Conservation (phyloP, 805 yeast genomes). For the Wickerhamiella sorbophila region DNA sequence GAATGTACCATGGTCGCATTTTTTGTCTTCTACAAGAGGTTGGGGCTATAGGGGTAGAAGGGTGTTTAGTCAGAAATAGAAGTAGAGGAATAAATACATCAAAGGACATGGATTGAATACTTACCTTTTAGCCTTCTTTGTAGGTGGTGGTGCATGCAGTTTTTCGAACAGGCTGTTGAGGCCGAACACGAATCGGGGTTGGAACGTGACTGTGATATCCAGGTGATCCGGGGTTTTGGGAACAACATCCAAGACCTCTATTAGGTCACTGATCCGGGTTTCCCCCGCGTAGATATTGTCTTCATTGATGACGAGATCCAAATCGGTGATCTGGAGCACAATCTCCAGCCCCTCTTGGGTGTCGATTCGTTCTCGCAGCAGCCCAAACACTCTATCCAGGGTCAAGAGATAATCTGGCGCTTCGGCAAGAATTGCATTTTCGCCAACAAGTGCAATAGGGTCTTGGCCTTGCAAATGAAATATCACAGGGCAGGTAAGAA, state of each 20-base stretch:
- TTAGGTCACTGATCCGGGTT: slow-evolving; percentile 16
- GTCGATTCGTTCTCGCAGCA: background rate
- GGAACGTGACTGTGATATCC: slow-evolving; percentile 6
- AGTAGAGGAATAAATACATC: background rate
- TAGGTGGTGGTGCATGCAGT: slow-evolving; percentile 8
- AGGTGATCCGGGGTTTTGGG: slow-evolving; percentile 11
- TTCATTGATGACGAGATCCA: slow-evolving; percentile 18
- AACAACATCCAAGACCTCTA: slow-evolving; percentile 13
- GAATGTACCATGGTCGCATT: slow-evolving; percentile 28
- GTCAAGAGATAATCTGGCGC: background rate
- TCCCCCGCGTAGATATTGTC: slow-evolving; percentile 19
- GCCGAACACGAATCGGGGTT: slow-evolving; percentile 14
- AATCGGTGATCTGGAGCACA: slow-evolving; percentile 13
- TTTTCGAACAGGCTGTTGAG: slow-evolving; percentile 13
- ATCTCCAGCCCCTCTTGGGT: slow-evolving; percentile 9
- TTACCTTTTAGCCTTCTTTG: slow-evolving; percentile 2
- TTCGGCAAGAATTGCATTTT: background rate
- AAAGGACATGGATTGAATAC: background rate
- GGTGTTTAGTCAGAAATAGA: background rate
- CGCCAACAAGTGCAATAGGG: background rate
- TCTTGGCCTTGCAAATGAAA: background rate
- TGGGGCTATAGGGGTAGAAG: background rate
- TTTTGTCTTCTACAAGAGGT: too few relatives aligned
- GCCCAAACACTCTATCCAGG: background rate
- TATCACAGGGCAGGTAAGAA: background rate